Conservation (phyloP, 495 filamentous ascomycete genomes). For the Aspergillus bertholletiae region DNA sequence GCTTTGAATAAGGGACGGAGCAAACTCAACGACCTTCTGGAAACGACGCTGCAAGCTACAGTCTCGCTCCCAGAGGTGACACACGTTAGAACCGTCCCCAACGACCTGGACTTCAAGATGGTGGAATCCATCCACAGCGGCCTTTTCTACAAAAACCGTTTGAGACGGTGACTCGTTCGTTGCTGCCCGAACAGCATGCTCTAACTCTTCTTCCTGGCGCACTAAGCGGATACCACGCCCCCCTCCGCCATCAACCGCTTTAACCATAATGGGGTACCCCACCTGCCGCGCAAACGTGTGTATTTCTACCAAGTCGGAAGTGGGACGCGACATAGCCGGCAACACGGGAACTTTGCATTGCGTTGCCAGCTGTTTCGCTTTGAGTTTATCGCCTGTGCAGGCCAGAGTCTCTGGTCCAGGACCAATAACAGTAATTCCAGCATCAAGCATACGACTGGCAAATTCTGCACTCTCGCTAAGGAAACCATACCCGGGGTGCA, state of each 20-base stretch:
- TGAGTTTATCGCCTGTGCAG: constrained; percentile 54
- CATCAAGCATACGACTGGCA: constrained; percentile 46
- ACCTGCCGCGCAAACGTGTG: constrained; percentile 38
- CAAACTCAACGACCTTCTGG: constrained; percentile 51
- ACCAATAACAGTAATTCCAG: constrained; percentile 48
- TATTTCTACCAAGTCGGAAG: constrained; percentile 33
- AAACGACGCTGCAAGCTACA: constrained; percentile 57
- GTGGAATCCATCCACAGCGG: constrained; percentile 46
- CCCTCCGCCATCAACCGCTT: constrained; percentile 51
- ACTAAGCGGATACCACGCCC: constrained; percentile 49
- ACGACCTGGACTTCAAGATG: constrained; percentile 59
- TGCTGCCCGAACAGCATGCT: constrained; percentile 38
- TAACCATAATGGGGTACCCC: constrained; percentile 57
- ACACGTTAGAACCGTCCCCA: constrained; percentile 52
- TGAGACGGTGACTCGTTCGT: constrained; percentile 49
- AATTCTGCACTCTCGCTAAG: constrained; percentile 58
- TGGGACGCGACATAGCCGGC: constrained; percentile 44
- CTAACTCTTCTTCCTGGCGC: constrained; percentile 30
- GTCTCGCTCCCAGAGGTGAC: constrained; percentile 55
- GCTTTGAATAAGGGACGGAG: constrained; percentile 39
- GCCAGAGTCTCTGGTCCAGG: constrained; percentile 49
- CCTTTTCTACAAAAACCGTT: constrained; percentile 52
- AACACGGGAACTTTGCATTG: constrained; percentile 53
- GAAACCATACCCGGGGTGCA: constrained; percentile 64
- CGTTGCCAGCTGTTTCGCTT: constrained; percentile 50